Conservation (phyloP, 371 early-diverging fungal species). For the Mucor saturninus region DNA sequence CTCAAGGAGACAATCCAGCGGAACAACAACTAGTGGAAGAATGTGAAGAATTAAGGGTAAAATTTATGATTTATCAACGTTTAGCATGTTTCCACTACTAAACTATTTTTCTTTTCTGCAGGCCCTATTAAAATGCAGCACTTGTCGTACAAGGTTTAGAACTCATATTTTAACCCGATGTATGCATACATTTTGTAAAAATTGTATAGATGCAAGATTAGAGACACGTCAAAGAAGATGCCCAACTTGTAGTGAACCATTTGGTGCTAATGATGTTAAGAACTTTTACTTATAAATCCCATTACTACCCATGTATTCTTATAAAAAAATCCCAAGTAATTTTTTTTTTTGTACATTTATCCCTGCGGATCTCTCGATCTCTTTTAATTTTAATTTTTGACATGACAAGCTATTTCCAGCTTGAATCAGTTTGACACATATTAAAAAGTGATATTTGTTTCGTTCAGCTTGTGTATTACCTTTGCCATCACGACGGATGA, state of each 20-base stretch:
- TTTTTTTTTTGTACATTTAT: no score
- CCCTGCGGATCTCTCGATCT: no score
- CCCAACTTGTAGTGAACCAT: slow-evolving; percentile 94
- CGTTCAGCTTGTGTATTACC: no score
- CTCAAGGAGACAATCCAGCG: slow-evolving; percentile 57
- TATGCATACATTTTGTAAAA: slow-evolving; percentile 97
- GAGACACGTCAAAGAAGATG: slow-evolving; percentile 97
- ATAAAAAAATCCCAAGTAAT: no score
- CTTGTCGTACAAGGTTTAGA: slow-evolving; percentile 87
- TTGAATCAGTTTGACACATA: no score
- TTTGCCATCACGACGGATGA: no score
- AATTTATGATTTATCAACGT: background rate
- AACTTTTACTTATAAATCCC: slow-evolving; percentile 80
- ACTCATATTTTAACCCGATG: slow-evolving; percentile 83
- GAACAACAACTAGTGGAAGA: slow-evolving; percentile 57
- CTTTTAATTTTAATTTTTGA: no score
- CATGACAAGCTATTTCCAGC: no score
- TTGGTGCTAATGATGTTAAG: slow-evolving; percentile 91
- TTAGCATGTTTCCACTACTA: slow-evolving; percentile 6
- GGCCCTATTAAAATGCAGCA: slow-evolving; percentile 86
- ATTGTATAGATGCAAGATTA: slow-evolving; percentile 89
- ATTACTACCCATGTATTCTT: background rate
- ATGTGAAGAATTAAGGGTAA: slow-evolving; percentile 50
- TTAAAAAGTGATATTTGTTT: no score
- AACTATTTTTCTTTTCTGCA: slow-evolving; percentile 35